phyloP scores from a whole-genome alignment of 2,329 filamentous ascomycete species.

The Aspergillus udagawae region DNA sequence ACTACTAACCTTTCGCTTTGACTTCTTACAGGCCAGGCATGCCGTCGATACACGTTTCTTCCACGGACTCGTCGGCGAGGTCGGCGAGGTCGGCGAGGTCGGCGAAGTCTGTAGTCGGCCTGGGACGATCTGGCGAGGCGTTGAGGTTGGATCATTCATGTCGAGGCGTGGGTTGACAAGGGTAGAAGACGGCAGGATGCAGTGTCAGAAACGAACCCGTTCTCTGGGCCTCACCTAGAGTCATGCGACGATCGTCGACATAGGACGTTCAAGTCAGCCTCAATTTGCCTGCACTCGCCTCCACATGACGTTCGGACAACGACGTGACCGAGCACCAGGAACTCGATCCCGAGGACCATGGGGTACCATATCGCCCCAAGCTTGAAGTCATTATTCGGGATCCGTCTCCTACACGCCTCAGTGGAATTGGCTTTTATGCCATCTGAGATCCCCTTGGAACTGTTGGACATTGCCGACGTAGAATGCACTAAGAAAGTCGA shows the following conservation, averaged over 20 bases:
- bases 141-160: constrained; percentile 4
- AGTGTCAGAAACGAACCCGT: not conserved
- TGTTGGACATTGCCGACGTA: not conserved
- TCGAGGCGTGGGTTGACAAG: not conserved
- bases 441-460: not conserved
- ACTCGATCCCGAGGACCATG: constrained; percentile 12
- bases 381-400: not conserved
- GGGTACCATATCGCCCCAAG: not conserved
- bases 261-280: too few species aligned
- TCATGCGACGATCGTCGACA: not conserved
- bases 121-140: constrained; percentile 19
- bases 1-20: constrained; percentile 35
- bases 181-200: not conserved
- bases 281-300: constrained; percentile 6
- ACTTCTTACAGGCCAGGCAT: constrained; percentile 39
- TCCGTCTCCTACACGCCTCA: not conserved
- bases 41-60: constrained; percentile 40
- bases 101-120: constrained; percentile 7
- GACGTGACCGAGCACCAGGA: constrained; percentile 16
- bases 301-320: constrained; percentile 15
- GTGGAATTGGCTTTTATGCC: not conserved
- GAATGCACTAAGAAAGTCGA: not conserved
- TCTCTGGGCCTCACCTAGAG: not conserved
- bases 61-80: constrained; percentile 13
- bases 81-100: constrained; percentile 8